A percentile compares a stretch with the other conserved stretches of the same genome.
These are phyloP conservation scores for Aspergillus hortae DNA, from an alignment of 2,329 filamentous ascomycete species.

Conservation along the genomic window DNA sequence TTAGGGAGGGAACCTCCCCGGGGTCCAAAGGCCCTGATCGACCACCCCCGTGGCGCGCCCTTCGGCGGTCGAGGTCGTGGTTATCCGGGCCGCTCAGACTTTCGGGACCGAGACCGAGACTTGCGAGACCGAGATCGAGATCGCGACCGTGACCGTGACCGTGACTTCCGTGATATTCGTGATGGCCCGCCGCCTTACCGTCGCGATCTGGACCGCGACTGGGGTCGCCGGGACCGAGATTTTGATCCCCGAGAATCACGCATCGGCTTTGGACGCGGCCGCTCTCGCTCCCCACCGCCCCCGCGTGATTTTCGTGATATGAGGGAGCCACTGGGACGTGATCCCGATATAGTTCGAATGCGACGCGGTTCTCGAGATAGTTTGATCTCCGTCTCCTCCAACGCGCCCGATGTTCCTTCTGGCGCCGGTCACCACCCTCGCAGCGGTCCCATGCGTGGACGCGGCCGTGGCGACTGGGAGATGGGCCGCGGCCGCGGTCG, in stretches of 20 bases:
- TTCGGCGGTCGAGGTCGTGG: conserved; percentile 45
- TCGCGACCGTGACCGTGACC: conserved; percentile 41
- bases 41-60: conserved; percentile 57
- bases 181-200: conserved; percentile 38
- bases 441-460: conserved; percentile 38
- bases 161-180: conserved; percentile 38
- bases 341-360: conserved; percentile 38
- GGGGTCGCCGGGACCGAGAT: conserved; percentile 46
- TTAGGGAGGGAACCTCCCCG: conserved; percentile 69
- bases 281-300: conserved; percentile 40
- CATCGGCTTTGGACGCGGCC: conserved; percentile 44
- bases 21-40: conserved; percentile 74
- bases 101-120: conserved; percentile 41
- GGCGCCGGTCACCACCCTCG: conserved; percentile 32
- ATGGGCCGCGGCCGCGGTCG: conserved; percentile 43
- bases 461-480: conserved; percentile 43
- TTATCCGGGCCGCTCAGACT: conserved; percentile 30
- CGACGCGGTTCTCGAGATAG: conserved; percentile 45
- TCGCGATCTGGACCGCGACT: conserved; percentile 43
- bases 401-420: conserved; percentile 34
- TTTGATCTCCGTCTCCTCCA: conserved; percentile 34
- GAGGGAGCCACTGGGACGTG: conserved; percentile 33
- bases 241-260: conserved; percentile 44
- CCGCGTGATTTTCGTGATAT: conserved; percentile 39
- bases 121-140: conserved; percentile 51